A percentile compares a stretch with the other conserved stretches of the same genome.
Evolutionary conservation across 164 flowering plant species (phyloP).

Genomic region (Saururus chinensis): DNA sequence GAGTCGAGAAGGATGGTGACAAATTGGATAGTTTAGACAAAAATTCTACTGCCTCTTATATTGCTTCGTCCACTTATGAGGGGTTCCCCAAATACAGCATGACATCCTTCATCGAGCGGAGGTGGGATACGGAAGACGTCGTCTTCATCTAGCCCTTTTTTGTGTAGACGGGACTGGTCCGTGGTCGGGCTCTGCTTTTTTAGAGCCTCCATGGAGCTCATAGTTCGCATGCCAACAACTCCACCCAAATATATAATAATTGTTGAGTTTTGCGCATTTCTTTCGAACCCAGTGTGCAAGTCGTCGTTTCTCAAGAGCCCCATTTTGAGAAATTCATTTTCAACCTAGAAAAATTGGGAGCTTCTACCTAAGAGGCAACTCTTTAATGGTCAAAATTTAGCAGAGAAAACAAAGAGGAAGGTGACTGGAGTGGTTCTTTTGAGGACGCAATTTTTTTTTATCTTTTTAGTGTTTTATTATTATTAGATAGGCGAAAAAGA

Average conservation of each 20-base stretch:
- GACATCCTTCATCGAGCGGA: no score
- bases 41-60: no score
- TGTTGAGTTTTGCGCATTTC: conserved; percentile 3
- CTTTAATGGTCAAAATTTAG: neutral
- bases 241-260: conserved; percentile 7
- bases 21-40: no score
- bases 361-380: conserved; percentile 10
- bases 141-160: no score
- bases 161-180: no score
- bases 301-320: conserved; percentile 5
- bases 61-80: no score
- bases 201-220: conserved; percentile 29
- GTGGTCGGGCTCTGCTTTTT: no score
- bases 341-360: conserved; percentile 8
- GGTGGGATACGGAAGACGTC: no score
- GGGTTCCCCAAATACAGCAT: no score
- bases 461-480: no score
- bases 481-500: no score
- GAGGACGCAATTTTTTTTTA: conserved; percentile 29
- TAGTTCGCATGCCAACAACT: conserved; percentile 20
- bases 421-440: conserved; percentile 8
- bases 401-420: conserved; percentile 4
- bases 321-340: conserved; percentile 12
- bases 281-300: conserved; percentile 1
- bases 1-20: no score